phyloP scores from a whole-genome alignment of 805 yeast genomes.

The Nakazawaea wickerhamii region DNA sequence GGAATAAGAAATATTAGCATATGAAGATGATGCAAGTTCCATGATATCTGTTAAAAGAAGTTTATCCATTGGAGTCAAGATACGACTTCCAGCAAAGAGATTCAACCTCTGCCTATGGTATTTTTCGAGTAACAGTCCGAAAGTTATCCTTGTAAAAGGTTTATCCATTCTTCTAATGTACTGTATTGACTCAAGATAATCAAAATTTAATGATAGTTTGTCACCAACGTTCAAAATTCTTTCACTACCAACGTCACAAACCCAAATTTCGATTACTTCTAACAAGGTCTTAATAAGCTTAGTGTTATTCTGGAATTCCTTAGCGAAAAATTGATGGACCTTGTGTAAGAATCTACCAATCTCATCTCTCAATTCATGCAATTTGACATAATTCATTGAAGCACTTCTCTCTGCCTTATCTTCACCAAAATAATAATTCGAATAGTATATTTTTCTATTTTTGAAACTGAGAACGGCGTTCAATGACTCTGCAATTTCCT shows the following conservation, averaged over 20 bases:
- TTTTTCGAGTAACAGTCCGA: slow-evolving; percentile 69
- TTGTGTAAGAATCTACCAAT: slow-evolving; percentile 53
- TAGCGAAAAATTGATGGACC: slow-evolving; percentile 40
- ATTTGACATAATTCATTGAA: slow-evolving; percentile 28
- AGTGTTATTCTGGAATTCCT: slow-evolving; percentile 56
- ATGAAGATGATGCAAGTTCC: slow-evolving; percentile 59
- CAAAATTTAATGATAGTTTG: slow-evolving; percentile 45
- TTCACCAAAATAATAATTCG: slow-evolving; percentile 60
- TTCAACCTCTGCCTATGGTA: slow-evolving; percentile 72
- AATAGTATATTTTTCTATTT: slow-evolving; percentile 56
- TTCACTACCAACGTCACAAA: slow-evolving; percentile 74
- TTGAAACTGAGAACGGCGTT: slow-evolving; percentile 52
- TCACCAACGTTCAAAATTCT: slow-evolving; percentile 53
- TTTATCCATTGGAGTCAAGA: slow-evolving; percentile 62
- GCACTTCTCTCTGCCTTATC: slow-evolving; percentile 38
- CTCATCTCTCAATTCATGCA: slow-evolving; percentile 56
- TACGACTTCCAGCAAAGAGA: slow-evolving; percentile 66
- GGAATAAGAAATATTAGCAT: slow-evolving; percentile 58
- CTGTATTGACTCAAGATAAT: slow-evolving; percentile 53
- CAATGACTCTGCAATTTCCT: slow-evolving; percentile 38
- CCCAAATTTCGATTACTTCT: slow-evolving; percentile 68
- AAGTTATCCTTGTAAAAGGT: slow-evolving; percentile 70
- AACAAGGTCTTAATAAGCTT: slow-evolving; percentile 56
- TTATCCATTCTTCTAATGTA: slow-evolving; percentile 57
- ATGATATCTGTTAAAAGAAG: slow-evolving; percentile 61